These are phyloP conservation scores for Begonia loranthoides DNA, from an alignment of 306 rosid species.

Conservation along the genomic window DNA sequence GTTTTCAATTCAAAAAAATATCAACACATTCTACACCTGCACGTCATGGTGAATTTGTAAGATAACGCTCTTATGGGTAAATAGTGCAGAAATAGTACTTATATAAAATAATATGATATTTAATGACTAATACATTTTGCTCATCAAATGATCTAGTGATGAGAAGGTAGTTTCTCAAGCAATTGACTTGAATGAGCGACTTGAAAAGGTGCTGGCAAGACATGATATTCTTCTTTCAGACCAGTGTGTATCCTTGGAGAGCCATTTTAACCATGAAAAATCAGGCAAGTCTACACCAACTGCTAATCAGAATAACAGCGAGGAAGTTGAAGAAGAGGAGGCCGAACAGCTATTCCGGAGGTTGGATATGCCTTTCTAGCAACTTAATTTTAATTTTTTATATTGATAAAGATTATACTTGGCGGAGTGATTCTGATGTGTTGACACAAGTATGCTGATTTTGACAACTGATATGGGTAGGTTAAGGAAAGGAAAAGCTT, in stretches of 20 bases:
- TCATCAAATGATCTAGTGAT: conserved; percentile 23
- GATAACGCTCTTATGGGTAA: too few species aligned
- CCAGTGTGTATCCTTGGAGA: conserved; percentile 26
- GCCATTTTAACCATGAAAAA: conserved; percentile 32
- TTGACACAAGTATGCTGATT: too few species aligned
- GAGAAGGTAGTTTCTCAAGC: conserved; percentile 75
- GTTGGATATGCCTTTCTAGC: conserved; percentile 11
- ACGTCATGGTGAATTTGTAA: too few species aligned
- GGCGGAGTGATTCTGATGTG: too few species aligned
- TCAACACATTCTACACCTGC: too few species aligned
- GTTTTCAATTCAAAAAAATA: too few species aligned
- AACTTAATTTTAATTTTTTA: neutral
- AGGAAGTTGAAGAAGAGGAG: conserved; percentile 72
- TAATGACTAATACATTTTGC: too few species aligned
- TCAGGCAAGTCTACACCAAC: conserved; percentile 32
- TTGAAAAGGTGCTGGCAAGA: conserved; percentile 75
- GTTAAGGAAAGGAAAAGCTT: conserved; percentile 91
- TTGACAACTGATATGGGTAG: conserved; percentile 14
- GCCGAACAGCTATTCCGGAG: conserved; percentile 81
- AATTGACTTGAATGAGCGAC: conserved; percentile 74
- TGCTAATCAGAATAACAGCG: conserved; percentile 25
- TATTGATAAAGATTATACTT: too few species aligned
- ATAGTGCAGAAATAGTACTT: too few species aligned
- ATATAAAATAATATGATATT: too few species aligned
- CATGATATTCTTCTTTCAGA: conserved; percentile 73